Evolutionary conservation across 768 basidiomycete genomes (phyloP).

Genomic region (Leccinum uliginosum): DNA sequence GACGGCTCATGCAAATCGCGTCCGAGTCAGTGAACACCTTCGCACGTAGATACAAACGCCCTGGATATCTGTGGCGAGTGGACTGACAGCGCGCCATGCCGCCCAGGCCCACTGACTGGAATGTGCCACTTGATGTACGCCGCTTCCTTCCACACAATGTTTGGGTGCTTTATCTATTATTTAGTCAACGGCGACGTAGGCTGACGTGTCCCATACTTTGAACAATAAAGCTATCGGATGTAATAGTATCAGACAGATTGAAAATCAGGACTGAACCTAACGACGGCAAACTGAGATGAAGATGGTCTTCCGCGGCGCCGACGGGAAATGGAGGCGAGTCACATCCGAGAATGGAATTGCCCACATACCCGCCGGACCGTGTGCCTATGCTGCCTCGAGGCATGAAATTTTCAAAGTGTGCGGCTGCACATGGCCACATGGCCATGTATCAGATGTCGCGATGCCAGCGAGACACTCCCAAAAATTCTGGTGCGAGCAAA

Average conservation of each 20-base stretch:
- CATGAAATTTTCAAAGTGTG: neutral
- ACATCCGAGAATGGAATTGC: neutral
- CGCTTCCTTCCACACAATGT: too few relatives aligned
- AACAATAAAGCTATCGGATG: neutral
- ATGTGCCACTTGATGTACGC: too few relatives aligned
- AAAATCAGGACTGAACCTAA: neutral
- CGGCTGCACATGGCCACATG: neutral
- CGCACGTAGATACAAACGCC: constrained; percentile 56
- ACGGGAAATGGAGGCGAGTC: neutral
- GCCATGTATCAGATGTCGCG: constrained; percentile 1
- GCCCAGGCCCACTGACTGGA: too few relatives aligned
- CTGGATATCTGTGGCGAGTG: constrained; percentile 36
- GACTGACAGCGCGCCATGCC: constrained; percentile 22
- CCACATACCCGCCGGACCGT: neutral
- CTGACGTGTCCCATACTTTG: neutral
- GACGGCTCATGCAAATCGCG: constrained; percentile 37
- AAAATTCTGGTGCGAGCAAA: constrained; percentile 17
- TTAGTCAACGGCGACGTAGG: neutral
- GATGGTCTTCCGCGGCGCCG: neutral
- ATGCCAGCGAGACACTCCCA: constrained; percentile 11
- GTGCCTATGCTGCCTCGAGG: constrained; percentile 23
- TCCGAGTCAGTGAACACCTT: neutral
- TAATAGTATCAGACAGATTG: neutral
- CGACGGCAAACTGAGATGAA: neutral
- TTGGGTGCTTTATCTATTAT: too few relatives aligned